Conservation (phyloP, 768 basidiomycete genomes). For the Rhodotorula sphaerocarpa region DNA sequence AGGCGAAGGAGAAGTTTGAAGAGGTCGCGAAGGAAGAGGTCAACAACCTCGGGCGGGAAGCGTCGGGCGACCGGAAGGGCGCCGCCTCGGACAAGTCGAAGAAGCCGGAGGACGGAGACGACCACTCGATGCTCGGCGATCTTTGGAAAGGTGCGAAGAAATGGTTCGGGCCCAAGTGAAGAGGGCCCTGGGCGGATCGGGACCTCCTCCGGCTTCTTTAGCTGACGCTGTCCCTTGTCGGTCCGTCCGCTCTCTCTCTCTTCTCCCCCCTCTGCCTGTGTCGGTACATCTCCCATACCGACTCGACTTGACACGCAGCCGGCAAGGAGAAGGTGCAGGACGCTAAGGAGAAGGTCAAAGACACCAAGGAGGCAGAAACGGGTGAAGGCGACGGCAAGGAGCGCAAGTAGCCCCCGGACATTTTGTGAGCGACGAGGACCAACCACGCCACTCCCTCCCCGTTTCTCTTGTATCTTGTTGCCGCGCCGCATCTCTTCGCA, state of each 20-base stretch:
- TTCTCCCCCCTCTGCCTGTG: neutral
- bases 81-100: neutral
- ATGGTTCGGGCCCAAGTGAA: conserved; percentile 9
- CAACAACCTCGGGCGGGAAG: neutral
- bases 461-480: neutral
- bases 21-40: neutral
- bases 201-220: no score
- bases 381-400: neutral
- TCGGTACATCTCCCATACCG: no score
- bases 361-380: neutral
- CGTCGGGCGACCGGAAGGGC: no score
- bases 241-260: conserved; percentile 4
- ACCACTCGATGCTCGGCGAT: conserved; percentile 13
- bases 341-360: conserved; percentile 14
- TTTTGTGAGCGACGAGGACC: no score
- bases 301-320: conserved; percentile 5
- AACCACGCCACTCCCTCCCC: no score
- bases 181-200: no score
- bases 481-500: neutral
- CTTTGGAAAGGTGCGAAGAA: conserved; percentile 33
- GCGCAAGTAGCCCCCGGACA: neutral
- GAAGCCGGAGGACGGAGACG: conserved; percentile 4
- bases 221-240: neutral
- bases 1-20: conserved; percentile 9
- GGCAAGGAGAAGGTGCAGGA: conserved; percentile 28